Evolutionary conservation across 2,329 filamentous ascomycete genomes (phyloP).

Genomic region (Penicillium sp.): DNA sequence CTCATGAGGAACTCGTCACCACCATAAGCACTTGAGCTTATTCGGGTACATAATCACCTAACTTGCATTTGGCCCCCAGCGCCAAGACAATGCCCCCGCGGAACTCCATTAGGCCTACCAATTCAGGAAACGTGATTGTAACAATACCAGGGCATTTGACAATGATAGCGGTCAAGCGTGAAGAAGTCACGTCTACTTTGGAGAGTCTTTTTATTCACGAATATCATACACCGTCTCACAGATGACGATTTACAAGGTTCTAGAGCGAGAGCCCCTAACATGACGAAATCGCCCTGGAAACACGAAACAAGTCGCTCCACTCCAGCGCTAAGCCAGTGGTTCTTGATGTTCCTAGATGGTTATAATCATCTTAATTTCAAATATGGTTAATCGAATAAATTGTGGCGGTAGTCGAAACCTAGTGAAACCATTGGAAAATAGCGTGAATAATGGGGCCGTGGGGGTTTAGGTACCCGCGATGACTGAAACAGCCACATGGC

Average conservation of each 20-base stretch:
- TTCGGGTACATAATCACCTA: background rate
- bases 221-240: background rate
- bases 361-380: background rate
- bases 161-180: background rate
- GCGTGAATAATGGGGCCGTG: background rate
- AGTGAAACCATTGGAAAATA: background rate
- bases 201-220: background rate
- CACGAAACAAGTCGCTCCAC: background rate
- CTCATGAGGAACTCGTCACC: background rate
- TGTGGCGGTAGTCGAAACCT: background rate
- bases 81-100: background rate
- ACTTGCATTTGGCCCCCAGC: background rate
- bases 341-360: background rate
- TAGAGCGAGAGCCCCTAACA: background rate
- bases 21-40: background rate
- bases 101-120: background rate
- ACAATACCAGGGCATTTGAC: background rate
- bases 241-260: background rate
- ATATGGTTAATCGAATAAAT: background rate
- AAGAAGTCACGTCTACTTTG: background rate
- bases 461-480: background rate
- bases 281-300: background rate
- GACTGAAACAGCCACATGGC: background rate
- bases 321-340: background rate
- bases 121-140: background rate